Evolutionary conservation across 192 early-diverging fungal genomes (phyloP).

Genomic region (Helicostylum pulchrum): DNA sequence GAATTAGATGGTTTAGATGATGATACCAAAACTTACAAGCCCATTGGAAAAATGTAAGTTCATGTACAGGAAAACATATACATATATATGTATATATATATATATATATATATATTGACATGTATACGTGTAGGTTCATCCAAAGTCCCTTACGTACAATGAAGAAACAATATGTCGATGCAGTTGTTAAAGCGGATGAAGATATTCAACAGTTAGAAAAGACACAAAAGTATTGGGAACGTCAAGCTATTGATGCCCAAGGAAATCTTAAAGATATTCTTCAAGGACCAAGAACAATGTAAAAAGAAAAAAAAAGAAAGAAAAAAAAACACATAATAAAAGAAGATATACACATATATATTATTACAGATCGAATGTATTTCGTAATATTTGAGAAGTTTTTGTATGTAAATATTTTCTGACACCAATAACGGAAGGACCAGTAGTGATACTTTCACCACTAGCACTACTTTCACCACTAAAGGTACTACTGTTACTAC

Average conservation of each 20-base stretch:
- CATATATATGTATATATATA: not conserved
- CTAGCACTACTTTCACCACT: not conserved
- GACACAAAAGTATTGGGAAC: conserved; percentile 43
- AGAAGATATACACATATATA: not conserved
- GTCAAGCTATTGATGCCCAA: conserved; percentile 33
- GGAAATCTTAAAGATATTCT: conserved; percentile 40
- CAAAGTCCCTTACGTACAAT: conserved; percentile 31
- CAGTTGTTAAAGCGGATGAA: conserved; percentile 23
- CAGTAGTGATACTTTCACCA: not conserved
- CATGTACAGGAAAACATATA: not conserved
- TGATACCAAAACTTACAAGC: conserved; percentile 27
- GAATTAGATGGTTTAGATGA: conserved; percentile 55
- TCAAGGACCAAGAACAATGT: conserved; percentile 28
- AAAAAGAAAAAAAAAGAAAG: conserved; percentile 16
- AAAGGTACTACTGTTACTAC: not conserved
- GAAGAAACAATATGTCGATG: conserved; percentile 29
- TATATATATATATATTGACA: not conserved
- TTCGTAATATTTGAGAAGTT: conserved; percentile 11
- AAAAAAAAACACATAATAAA: conserved; percentile 8
- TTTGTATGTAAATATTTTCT: not conserved
- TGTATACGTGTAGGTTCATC: conserved; percentile 26
- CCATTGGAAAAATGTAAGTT: not conserved
- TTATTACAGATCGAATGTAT: not conserved
- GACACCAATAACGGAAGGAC: not conserved
- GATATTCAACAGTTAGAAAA: conserved; percentile 36